A percentile compares a stretch with the other conserved stretches of the same genome.
Conservation (phyloP, 2,329 filamentous ascomycete genomes). For the Trichoderma semiorbis region DNA sequence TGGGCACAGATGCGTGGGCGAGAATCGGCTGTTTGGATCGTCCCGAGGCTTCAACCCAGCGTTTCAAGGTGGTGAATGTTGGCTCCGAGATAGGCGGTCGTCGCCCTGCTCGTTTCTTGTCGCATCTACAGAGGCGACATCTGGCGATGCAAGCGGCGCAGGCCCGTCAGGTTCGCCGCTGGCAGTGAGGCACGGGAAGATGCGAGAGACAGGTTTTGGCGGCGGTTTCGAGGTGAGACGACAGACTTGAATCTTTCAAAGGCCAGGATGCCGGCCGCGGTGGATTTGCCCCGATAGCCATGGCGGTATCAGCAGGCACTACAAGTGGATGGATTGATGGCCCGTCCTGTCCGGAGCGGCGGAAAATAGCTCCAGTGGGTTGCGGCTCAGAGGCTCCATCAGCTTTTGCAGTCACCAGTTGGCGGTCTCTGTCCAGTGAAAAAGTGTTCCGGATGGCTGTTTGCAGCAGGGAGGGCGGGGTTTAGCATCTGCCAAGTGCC, state of each 20-base stretch:
- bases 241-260: background rate
- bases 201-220: background rate
- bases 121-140: slow-evolving; percentile 4
- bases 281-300: slow-evolving; percentile 6
- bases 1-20: background rate
- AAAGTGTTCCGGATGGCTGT: background rate
- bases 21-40: background rate
- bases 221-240: background rate
- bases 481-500: background rate
- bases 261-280: slow-evolving; percentile 3
- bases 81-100: slow-evolving; percentile 5
- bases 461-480: slow-evolving; percentile 1
- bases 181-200: background rate
- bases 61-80: background rate
- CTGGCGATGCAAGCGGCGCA: background rate
- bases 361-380: slow-evolving; percentile 5
- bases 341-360: slow-evolving; percentile 6
- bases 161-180: background rate
- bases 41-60: background rate
- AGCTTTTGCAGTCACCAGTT: background rate
- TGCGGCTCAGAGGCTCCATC: slow-evolving; percentile 6
- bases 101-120: slow-evolving; percentile 6
- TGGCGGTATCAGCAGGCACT: background rate
- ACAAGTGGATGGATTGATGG: slow-evolving; percentile 6
- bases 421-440: background rate